Conservation (phyloP, 345 rosid species). For the Punica granatum region DNA sequence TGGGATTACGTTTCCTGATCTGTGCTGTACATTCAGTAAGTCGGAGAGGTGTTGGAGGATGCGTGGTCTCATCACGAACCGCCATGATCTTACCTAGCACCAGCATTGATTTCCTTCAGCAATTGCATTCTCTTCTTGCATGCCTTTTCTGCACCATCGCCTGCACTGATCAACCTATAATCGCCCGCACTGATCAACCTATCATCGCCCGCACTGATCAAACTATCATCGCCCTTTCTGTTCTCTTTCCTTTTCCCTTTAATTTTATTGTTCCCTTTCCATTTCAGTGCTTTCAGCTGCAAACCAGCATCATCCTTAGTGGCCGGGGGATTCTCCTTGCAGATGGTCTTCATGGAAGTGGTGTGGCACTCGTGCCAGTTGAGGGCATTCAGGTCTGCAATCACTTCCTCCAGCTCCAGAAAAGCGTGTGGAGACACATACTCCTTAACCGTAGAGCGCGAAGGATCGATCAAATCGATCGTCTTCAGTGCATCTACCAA, state of each 20-base stretch:
- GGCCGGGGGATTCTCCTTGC: constrained; percentile 5
- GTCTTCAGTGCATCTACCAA: constrained; percentile 25
- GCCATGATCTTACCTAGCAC: no score
- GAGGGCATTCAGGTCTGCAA: constrained; percentile 28
- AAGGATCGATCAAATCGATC: constrained; percentile 35
- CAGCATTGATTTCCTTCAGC: no score
- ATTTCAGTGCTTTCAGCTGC: background rate
- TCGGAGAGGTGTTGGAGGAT: no score
- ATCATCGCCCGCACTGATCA: no score
- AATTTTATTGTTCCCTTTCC: background rate
- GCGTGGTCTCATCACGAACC: no score
- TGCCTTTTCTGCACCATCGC: no score
- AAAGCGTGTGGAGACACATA: constrained; percentile 18
- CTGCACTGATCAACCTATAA: no score
- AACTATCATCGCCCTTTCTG: background rate
- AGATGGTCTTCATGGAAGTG: constrained; percentile 27
- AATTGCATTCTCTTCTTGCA: no score
- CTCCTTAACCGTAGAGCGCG: constrained; percentile 43
- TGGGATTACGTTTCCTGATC: no score
- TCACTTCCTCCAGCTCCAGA: constrained; percentile 19
- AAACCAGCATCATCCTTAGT: background rate
- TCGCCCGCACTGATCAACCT: no score
- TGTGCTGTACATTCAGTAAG: no score
- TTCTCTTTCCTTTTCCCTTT: no score
- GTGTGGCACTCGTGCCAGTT: constrained; percentile 46